Evolutionary conservation across 805 yeast genomes (phyloP).

Genomic region (Metschnikowia sp.): DNA sequence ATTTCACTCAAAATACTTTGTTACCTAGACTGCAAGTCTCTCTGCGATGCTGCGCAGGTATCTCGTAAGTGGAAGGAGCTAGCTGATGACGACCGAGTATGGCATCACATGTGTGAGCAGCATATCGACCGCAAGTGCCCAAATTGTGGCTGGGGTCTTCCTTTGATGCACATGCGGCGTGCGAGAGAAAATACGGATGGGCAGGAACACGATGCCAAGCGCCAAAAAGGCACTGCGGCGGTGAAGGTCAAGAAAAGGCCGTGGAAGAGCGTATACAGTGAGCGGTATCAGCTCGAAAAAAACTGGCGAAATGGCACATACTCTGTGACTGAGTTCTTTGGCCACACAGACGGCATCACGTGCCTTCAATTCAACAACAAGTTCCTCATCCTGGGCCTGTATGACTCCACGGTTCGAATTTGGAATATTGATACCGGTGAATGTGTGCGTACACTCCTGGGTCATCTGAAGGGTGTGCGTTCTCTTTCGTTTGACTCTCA

Average conservation of each 20-base stretch:
- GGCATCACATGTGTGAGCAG: conserved; percentile 98
- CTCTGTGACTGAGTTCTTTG: conserved; percentile 59
- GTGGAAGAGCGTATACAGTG: conserved; percentile 93
- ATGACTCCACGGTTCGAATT: conserved; percentile 85
- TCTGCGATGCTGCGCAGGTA: conserved; percentile 92
- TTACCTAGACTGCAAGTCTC: conserved; percentile 87
- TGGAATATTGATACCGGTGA: conserved; percentile 87
- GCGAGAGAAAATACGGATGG: conserved; percentile 45
- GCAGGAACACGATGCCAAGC: conserved; percentile 7
- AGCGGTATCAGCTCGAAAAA: conserved; percentile 84
- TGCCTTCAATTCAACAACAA: conserved; percentile 79
- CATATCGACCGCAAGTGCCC: conserved; percentile 97
- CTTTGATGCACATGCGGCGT: conserved; percentile 84
- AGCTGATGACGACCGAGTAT: conserved; percentile 95
- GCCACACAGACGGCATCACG: conserved; percentile 87
- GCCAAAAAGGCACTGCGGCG: conserved; percentile 8
- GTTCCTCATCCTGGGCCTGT: conserved; percentile 84
- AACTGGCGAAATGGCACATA: conserved; percentile 91
- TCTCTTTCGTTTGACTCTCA: conserved; percentile 82
- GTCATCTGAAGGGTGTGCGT: conserved; percentile 88
- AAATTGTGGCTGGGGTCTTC: conserved; percentile 98
- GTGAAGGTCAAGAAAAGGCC: conserved; percentile 52
- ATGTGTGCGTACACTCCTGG: conserved; percentile 69
- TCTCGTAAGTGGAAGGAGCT: conserved; percentile 79
- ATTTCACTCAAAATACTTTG: conserved; percentile 80